phyloP scores from a whole-genome alignment of 2,329 filamentous ascomycete genomes.

The Chlorencoelia australis region DNA sequence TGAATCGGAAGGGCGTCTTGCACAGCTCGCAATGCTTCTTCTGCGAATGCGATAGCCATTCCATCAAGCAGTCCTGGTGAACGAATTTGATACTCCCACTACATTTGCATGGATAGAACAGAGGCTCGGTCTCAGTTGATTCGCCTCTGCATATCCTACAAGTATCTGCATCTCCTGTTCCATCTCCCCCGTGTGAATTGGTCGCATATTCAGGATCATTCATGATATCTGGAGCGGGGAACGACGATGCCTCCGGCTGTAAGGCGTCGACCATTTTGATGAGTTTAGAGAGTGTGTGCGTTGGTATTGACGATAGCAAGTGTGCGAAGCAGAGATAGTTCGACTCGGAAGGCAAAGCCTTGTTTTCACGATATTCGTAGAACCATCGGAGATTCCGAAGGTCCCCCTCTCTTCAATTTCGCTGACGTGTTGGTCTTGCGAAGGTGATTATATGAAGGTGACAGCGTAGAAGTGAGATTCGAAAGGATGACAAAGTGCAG shows the following conservation, averaged over 20 bases:
- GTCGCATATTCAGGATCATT: slow-evolving; percentile 43
- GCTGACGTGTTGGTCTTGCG: no score
- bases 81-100: slow-evolving; percentile 98
- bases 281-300: no score
- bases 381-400: slow-evolving; percentile 1
- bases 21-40: slow-evolving; percentile 99
- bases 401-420: no score
- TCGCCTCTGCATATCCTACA: slow-evolving; percentile 96
- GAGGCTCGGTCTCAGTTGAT: slow-evolving; percentile 67
- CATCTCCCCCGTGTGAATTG: slow-evolving; percentile 26
- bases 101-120: slow-evolving; percentile 98
- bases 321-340: neutral
- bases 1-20: slow-evolving; percentile 97
- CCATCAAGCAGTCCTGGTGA: slow-evolving; percentile 95
- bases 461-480: no score
- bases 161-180: slow-evolving; percentile 48
- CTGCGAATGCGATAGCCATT: slow-evolving; percentile 96
- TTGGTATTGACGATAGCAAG: no score
- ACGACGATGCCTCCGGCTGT: no score
- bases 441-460: no score
- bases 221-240: slow-evolving; percentile 41
- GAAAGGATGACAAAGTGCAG: no score
- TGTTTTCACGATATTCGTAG: neutral
- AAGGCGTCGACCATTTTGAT: no score
- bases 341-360: slow-evolving; percentile 1